Base-by-base conservation (phyloP, 2,329 filamentous ascomycete genomes). In the Alternaria dauci region DNA sequence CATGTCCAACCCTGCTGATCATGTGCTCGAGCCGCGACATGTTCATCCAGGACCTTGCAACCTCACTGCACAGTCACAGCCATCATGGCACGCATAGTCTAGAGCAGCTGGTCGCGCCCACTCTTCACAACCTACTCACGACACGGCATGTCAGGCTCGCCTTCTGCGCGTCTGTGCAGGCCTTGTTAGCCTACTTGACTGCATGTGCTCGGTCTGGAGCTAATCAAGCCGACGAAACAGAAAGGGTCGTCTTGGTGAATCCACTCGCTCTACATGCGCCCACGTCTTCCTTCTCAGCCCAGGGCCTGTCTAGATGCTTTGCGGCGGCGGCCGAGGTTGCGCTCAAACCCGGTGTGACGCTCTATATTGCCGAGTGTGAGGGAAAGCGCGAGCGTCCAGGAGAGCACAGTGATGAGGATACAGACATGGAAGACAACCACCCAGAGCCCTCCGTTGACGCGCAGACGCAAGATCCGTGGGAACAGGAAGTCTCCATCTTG, bases 111-210 rank as follows among this genome's bases (percentile, higher is more conserved):
- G 79, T 92, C 7, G 81, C 83, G 16, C 86, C 89, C 28, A 88
- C 91, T 0, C 86, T 97, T 14, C 85, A 88, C 55, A 86, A 92
- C 63, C 82, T 94, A 28, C 86, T 89, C 47, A 84, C 86, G 4
- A 89, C 92, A 8, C 86, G 88, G 30, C 87, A 89, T 69, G 85
- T 96, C 63, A 87, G 86, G 55, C 78, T 94, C 8, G 81, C 87
- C 36, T 97, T 96, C 78, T 86, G 88, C 55, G 88, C 92, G 0
- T 92, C 90, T 2, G 85, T 95, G 55, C 88, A 91, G 23, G 89
- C 91, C 76, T 85, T 97, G 7, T 89, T 92, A 55, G 92, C 92
- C 36, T 92, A 90, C 71, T 83, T 97, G 18, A 83, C 90, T 42
- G 83, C 87, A 52, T 64, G 61, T 50, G 66, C 62, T 43, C 63